Base-by-base conservation (phyloP, 306 rosid species). In the Albizia julibrissin region DNA sequence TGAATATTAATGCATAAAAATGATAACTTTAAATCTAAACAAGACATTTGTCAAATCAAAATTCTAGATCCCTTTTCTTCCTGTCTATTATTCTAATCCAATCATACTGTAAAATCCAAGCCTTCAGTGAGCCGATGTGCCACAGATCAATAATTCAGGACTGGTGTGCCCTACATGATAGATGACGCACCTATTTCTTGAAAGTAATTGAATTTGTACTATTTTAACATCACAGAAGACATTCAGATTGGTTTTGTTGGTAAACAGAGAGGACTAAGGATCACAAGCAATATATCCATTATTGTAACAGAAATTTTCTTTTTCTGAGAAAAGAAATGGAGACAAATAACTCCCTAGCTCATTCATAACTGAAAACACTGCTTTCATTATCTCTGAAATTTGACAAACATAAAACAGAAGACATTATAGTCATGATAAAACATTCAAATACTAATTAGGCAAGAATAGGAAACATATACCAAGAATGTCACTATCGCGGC, bases 401-500 rank as follows among this genome's bases (percentile, higher is more conserved):
- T n/a, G 37, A 68, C 16, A 68, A 37, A 39, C 15, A 68, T 40
- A 44, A 44, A 39, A 58, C 74, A 75, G 76, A 87, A 66, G 26
- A 74, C 39, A 69, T 69, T 29, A 27, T 16, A 11, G 59, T 44
- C 68, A 29, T 29, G 43, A 56, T 18, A 69, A 16, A 24, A 76
- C 71, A 78, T 27, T 72, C 67, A 34, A 81, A 67, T n/a, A 79
- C 31, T 29, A 29, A 29, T 22, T 49, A 74, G n/a, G 74, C 46
- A 72, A 13, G 76, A 79, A 65, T 71, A 47, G 46, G 31, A 27
- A 56, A 31, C 64, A 69, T 31, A 52, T 44, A n/a, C 37, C 76
- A 33, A 39, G 68, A 13, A 39, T 78, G 43, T 79, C 81, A 77
- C 46, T 76, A 69, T 81, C 80, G 84, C 81, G 95, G 94, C 88